Base-by-base conservation (phyloP, 148 eudicot genomes). In the Oxyria digyna region DNA sequence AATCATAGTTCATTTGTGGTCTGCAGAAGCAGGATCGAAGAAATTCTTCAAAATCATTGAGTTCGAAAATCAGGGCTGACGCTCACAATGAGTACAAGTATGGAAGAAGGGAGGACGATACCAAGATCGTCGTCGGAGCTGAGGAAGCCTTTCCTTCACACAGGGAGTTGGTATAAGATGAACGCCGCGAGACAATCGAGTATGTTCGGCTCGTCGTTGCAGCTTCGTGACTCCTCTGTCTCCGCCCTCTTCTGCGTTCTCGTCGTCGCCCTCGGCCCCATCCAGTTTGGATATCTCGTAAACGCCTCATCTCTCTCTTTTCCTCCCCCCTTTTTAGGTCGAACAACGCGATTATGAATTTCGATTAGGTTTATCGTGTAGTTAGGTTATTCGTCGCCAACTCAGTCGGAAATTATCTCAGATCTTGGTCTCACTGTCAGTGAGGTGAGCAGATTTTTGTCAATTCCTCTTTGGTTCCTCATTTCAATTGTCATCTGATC, bases 321-420 rank as follows among this genome's bases (percentile, higher is more conserved):
- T 33, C n/a, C 29, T 13, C 40, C 45, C 29, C 26, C 26, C 35
- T 21, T 32, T 37, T 57, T 75, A 54, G 65, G 33, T 29, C 65
- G 18, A 59, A 29, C 8, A 59, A 14, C 15, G 65, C 13, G 65
- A 59, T 29, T 66, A 43, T 66, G 24, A 66, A 20, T 4, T 67
- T 74, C 23, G 46, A 9, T 37, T 66, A 41, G 69, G 42, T 38
- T 66, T 66, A 6, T 37, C 18, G 46, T 38, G 69, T 37, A 92
- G 97, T 84, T 89, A 74, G 97, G 97, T 6, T 92, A 85, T 76
- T 89, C 97, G 21, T 89, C 94, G 42, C 97, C 96, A 57, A 89
- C 96, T 4, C 91, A 92, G 77, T 68, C 85, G 0, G 84, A 80
- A 10, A 87, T 92, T 24, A 84, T 87, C 13, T 76, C 75, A 35